Evolutionary conservation across 2,329 filamentous ascomycete species (phyloP), one percentile per base, ranked within the genome.

Genomic region (Cercospora sojina): DNA sequence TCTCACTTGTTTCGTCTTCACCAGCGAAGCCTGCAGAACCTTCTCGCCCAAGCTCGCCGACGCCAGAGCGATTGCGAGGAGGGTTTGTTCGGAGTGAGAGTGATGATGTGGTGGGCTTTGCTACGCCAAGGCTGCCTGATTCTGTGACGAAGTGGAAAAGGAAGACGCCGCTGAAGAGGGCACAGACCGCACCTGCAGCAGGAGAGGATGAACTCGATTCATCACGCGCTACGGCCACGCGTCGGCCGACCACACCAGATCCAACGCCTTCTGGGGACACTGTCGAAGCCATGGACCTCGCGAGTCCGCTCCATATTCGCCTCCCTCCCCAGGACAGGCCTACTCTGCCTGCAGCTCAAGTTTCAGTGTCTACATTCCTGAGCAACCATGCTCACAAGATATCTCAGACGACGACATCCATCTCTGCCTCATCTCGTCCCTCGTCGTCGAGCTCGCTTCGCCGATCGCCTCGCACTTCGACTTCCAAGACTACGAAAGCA

Each of bases 1-100:
- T 78, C 38, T 69, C 73, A 47, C 70, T 78, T 3, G 62, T 77
- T 20, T 78, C 77, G 8, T 73, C 73, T 3, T 73, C 75, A n/a
- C 71, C 71, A n/a, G 49, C 59, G 5, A 69, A 64, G 20, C 60
- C 66, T 59, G 53, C 32, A 10, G 66, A 53, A 20, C 63, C 31
- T 18, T 59, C 64, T 23, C 38, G 64, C 57, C 59, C 70, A 16
- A 10, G 38, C 8, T 69, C 70, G 23, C 69, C 70, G 9, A 70
- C 70, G 13, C 70, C 67, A 16, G 65, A 70, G 31, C 66, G 69
- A 23, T 25, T 66, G 7, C 49, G 69, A 8, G 53, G 51, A 20
- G 56, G 68, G 16, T 71, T 71, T 64, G 43, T 60, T 6, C 64
- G 64, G 2, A 56, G 29, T 13, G 29, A 31, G 6, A 31, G 60